Evolutionary conservation across 441 rosid species (phyloP), one percentile per base, ranked within the genome.

Genomic region (Erysimum cheiri): DNA sequence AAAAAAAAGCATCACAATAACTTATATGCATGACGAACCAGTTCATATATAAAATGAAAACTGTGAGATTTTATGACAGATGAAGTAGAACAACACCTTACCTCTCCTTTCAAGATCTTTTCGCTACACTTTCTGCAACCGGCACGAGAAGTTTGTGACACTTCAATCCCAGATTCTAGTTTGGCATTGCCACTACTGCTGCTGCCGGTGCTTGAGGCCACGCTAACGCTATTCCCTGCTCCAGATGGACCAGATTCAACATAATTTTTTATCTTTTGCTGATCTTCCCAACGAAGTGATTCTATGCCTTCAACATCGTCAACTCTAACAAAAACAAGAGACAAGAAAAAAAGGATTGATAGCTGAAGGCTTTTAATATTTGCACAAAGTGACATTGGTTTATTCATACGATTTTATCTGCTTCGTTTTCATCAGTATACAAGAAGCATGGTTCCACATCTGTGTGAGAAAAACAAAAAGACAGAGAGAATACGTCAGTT

Each of bases 251-350:
- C 88, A 70, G 78, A 81, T 66, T 90, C 94, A 53, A 87, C 83
- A 67, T 89, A 84, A 40, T 76, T 77, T 68, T 93, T 90, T 40
- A 95, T 81, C 69, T 77, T 88, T 69, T 92, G 88, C 74, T 95
- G 99, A 82, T 95, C 99, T 76, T 92, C 98, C 99, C 99, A 92
- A 24, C 99, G 92, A 70, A 92, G 92, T 12, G 88, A 79, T 71
- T 95, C 99, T 66, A 87, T 28, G 56, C 96, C 96, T 80, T 94
- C 98, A 68, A 94, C 92, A 78, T 94, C 99, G 81, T 90, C 91
- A 71, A 78, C 55, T 15, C 99, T 94, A 77, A 28, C 35, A 70
- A 77, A 53, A 36, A 61, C 28, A 59, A 64, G 2, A 60, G 50
- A 67, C 19, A 40, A 19, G n/a, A n/a, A n/a, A 11, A 48, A 35